These are phyloP conservation scores for Apiospora koreana DNA, from an alignment of 2,329 filamentous ascomycete genomes.

Conservation along the genomic window DNA sequence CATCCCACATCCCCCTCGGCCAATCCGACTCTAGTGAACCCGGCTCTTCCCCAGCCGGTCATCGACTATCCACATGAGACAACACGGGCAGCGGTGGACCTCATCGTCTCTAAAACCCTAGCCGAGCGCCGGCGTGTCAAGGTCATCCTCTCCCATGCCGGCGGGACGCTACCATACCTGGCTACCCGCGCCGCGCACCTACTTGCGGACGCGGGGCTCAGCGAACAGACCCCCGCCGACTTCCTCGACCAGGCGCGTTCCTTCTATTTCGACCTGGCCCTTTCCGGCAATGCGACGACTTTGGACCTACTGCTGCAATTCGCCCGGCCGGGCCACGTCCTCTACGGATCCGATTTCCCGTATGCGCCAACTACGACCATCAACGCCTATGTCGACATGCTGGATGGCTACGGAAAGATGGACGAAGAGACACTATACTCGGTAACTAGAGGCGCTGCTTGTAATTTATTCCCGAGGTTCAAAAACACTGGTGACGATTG, in stretches of 20 bases:
- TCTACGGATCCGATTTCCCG: conserved; percentile 33
- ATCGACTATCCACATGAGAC: conserved; percentile 50
- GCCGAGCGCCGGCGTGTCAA: conserved; percentile 37
- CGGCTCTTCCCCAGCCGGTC: conserved; percentile 37
- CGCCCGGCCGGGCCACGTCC: conserved; percentile 25
- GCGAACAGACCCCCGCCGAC: conserved; percentile 16
- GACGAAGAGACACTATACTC: background rate
- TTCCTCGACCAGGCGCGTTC: conserved; percentile 27
- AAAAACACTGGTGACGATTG: too few relatives aligned
- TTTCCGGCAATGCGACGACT: conserved; percentile 21
- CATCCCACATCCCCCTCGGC: conserved; percentile 38
- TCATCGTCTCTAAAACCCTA: conserved; percentile 37
- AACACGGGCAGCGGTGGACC: conserved; percentile 42
- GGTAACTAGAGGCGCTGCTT: conserved; percentile 10
- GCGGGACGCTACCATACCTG: conserved; percentile 46
- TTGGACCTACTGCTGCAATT: conserved; percentile 26
- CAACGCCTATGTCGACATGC: conserved; percentile 11
- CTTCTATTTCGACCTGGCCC: conserved; percentile 36
- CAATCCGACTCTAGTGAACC: conserved; percentile 34
- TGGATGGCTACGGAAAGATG: conserved; percentile 13
- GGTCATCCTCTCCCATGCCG: conserved; percentile 50
- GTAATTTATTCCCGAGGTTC: conserved; percentile 13
- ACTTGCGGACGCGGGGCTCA: conserved; percentile 17
- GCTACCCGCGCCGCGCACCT: conserved; percentile 31
- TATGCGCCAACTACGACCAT: conserved; percentile 27